These are phyloP conservation scores for Rhizoclosmatium sp. DNA, from an alignment of 192 early-diverging fungal genomes.

Conservation along the genomic window DNA sequence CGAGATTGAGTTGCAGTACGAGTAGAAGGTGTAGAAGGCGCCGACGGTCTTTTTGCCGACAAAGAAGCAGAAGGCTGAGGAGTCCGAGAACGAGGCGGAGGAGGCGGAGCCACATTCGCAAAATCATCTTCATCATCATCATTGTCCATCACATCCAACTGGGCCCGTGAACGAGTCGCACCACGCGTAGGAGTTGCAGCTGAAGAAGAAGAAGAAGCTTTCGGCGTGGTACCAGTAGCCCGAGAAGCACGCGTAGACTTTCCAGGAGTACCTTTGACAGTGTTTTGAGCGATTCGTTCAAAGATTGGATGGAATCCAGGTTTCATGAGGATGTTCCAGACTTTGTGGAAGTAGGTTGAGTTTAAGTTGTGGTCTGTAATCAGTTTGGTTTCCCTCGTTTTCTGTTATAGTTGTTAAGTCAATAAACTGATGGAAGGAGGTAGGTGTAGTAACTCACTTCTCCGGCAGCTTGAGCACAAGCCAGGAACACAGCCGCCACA, in stretches of 20 bases:
- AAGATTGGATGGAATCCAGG: not conserved
- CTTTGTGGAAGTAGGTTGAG: not conserved
- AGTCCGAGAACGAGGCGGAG: not conserved
- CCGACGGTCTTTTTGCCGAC: not conserved
- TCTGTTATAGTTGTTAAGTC: not conserved
- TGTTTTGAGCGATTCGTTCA: not conserved
- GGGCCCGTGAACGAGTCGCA: no score
- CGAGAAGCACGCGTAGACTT: not conserved
- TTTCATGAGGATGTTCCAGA: not conserved
- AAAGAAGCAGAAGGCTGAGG: not conserved
- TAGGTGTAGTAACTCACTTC: not conserved
- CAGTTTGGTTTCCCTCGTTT: not conserved
- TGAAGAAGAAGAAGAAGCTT: not conserved
- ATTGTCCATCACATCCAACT: not conserved
- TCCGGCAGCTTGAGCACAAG: not conserved
- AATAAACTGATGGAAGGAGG: not conserved
- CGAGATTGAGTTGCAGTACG: not conserved
- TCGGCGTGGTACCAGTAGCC: not conserved
- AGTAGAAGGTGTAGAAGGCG: not conserved
- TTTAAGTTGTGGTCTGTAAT: not conserved
- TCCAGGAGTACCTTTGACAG: not conserved
- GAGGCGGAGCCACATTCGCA: not conserved
- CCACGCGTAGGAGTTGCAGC: no score
- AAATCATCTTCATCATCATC: not conserved
- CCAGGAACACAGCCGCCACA: not conserved